Base-by-base conservation (phyloP, 306 rosid species). In the Gastrolobium villosum region DNA sequence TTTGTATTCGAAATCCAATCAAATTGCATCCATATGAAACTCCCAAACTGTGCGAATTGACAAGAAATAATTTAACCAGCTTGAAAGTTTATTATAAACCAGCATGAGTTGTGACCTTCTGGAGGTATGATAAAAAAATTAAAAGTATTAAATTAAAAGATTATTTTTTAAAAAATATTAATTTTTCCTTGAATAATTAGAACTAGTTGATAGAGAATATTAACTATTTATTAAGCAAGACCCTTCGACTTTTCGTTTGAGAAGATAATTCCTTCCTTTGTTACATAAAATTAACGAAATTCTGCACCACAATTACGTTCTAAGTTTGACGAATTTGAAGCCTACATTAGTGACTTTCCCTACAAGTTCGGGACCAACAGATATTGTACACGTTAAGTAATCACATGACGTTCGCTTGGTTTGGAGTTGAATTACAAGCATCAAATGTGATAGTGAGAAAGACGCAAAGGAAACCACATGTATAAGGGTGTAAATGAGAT, bases 341-440 rank as follows among this genome's bases (percentile, higher is more conserved):
- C 7, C n/a, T 39, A 8, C 34, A 63, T 48, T 4, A 4, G 2
- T 26, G 65, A 64, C 7, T 53, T 65, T 0, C 0, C 56, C 74
- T 26, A 41, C 11, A 13, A 4, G 8, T 2, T 3, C 13, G 56
- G 81, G 55, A 11, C 65, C 66, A 11, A 3, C 37, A 2, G 10
- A 0, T 32, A 43, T 6, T 32, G 60, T 66, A 32, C 59, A 32
- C 46, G 73, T 15, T 4, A 77, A 77, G 75, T 20, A 41, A 30
- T n/a, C 62, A 48, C 10, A 37, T 0, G 10, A 35, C 8, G 10
- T 10, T 32, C 1, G 6, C 62, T 41, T n/a, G 26, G 30, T 20
- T 40, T 10, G 63, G 15, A 63, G 20, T 13, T 11, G 39, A 54
- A 36, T 10, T 35, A 10, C 30, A 35, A 56, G 62, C 53, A 57